These are phyloP conservation scores for Podila epigama DNA, from an alignment of 192 early-diverging fungal genomes.

Conservation along the genomic window DNA sequence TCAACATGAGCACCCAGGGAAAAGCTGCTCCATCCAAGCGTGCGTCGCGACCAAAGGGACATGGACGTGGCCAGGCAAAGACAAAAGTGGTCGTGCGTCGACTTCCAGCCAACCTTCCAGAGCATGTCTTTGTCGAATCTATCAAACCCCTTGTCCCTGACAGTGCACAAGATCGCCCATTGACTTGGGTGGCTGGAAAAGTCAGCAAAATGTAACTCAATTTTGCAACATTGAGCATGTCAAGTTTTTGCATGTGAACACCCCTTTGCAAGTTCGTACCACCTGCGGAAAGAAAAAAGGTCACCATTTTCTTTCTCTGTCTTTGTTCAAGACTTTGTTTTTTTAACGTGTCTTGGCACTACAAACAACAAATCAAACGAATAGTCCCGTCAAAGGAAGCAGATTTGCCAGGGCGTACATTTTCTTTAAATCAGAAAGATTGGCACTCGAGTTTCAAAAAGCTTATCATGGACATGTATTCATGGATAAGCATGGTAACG, in stretches of 20 bases:
- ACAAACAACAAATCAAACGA: neutral
- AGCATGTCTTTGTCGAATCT: constrained; percentile 68
- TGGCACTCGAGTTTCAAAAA: constrained; percentile 74
- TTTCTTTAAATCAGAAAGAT: constrained; percentile 72
- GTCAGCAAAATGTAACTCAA: constrained; percentile 70
- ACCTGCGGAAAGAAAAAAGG: too few species aligned
- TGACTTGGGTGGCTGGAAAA: constrained; percentile 71
- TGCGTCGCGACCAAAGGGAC: constrained; percentile 23
- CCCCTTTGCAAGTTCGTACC: too few species aligned
- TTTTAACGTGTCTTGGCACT: neutral
- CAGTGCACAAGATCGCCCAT: constrained; percentile 54
- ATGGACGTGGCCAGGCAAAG: constrained; percentile 49
- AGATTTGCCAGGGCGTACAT: constrained; percentile 80
- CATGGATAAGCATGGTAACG: constrained; percentile 73
- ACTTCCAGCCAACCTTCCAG: constrained; percentile 79
- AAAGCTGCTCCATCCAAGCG: constrained; percentile 22
- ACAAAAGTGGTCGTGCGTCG: constrained; percentile 81
- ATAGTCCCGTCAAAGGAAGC: constrained; percentile 75
- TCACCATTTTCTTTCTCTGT: neutral
- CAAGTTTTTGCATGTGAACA: too few species aligned
- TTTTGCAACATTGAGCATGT: too few species aligned
- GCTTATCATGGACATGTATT: constrained; percentile 83
- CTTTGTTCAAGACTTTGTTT: neutral
- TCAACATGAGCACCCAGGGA: constrained; percentile 25
- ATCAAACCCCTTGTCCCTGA: constrained; percentile 65